Percentiles rank a stretch among this genome's conserved stretches.
phyloP scores from a whole-genome alignment of 805 yeast genomes.

The Barnettozyma wickerhamii region DNA sequence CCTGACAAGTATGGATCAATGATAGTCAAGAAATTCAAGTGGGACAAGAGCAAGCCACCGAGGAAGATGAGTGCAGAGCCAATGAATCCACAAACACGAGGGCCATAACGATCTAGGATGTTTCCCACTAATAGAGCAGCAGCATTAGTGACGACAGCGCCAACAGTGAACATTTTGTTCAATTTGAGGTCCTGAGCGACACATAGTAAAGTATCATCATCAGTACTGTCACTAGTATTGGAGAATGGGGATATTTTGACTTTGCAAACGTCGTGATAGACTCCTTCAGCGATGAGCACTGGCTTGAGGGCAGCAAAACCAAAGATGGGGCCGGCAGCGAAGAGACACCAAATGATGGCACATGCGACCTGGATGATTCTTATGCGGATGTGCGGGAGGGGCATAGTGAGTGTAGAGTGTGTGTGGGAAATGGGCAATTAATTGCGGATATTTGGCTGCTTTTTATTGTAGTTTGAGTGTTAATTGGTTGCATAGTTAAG shows the following conservation, averaged over 20 bases:
- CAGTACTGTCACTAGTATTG: background rate
- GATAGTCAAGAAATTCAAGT: slow-evolving; percentile 24
- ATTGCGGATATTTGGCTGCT: no score
- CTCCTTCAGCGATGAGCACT: slow-evolving; percentile 69
- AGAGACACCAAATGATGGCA: slow-evolving; percentile 81
- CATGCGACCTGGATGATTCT: slow-evolving; percentile 50
- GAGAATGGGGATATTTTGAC: slow-evolving; percentile 10
- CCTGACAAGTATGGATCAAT: slow-evolving; percentile 73
- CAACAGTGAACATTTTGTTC: slow-evolving; percentile 78
- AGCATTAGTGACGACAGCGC: slow-evolving; percentile 83
- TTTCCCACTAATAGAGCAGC: slow-evolving; percentile 81
- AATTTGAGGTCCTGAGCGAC: slow-evolving; percentile 76
- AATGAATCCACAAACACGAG: slow-evolving; percentile 68
- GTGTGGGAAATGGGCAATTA: no score
- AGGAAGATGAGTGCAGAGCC: slow-evolving; percentile 58
- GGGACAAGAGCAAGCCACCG: slow-evolving; percentile 51
- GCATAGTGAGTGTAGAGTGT: no score
- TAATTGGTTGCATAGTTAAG: no score
- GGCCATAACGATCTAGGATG: slow-evolving; percentile 75
- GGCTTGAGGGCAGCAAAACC: slow-evolving; percentile 96
- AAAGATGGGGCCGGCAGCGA: slow-evolving; percentile 91
- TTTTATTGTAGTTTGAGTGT: no score
- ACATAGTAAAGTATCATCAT: slow-evolving; percentile 37
- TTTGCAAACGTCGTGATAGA: slow-evolving; percentile 61
- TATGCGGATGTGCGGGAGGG: background rate